A percentile compares a stretch with the other conserved stretches of the same genome.
Evolutionary conservation across 257 asterid genomes (phyloP).

Genomic region (Fraxinus americana): DNA sequence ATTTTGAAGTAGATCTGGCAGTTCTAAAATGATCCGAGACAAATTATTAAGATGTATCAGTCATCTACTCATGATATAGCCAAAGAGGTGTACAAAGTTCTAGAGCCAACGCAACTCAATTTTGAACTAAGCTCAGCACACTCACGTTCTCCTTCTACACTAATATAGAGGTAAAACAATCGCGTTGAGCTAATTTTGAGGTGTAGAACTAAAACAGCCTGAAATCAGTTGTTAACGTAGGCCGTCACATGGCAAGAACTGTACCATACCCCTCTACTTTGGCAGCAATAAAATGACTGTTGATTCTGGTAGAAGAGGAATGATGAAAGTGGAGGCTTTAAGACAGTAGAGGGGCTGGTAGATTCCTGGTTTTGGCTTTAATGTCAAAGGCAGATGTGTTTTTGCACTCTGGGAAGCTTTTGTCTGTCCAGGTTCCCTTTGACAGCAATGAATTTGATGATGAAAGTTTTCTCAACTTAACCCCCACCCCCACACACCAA

Average conservation of each 20-base stretch:
- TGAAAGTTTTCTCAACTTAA: neutral
- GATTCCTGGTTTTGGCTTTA: constrained; percentile 61
- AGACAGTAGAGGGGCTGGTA: constrained; percentile 30
- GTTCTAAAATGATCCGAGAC: too few relatives aligned
- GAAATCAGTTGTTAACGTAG: neutral
- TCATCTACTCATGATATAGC: neutral
- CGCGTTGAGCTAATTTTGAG: neutral
- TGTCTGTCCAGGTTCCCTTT: constrained; percentile 47
- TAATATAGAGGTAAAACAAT: neutral
- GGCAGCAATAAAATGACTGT: constrained; percentile 30
- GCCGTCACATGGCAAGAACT: neutral
- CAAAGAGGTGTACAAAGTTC: neutral
- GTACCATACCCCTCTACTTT: neutral
- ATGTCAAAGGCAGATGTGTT: constrained; percentile 35
- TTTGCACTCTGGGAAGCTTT: constrained; percentile 47
- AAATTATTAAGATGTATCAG: too few relatives aligned
- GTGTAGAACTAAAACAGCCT: neutral
- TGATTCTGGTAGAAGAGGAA: constrained; percentile 36
- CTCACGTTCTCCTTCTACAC: neutral
- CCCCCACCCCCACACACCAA: neutral
- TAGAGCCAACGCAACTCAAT: neutral
- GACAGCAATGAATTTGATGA: constrained; percentile 32
- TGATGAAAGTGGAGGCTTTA: constrained; percentile 35
- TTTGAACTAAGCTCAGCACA: neutral
- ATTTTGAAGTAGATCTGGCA: too few relatives aligned